These are phyloP conservation scores for Plantago lanceolata DNA, from an alignment of 305 asterid genomes.

Conservation along the genomic window DNA sequence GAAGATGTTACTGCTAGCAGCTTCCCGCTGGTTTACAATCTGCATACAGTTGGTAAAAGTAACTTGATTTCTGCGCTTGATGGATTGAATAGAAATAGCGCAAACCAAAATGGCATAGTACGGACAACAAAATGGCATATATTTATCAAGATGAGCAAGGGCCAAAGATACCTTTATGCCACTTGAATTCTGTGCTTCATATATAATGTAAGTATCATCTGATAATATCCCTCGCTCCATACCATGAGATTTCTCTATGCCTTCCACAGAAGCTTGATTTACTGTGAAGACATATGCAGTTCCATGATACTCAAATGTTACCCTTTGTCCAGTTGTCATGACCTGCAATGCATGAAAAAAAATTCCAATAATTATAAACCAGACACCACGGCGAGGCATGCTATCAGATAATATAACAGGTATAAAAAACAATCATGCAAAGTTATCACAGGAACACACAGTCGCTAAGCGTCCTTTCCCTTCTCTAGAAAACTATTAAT, in stretches of 20 bases:
- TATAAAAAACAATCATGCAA: conserved; percentile 1
- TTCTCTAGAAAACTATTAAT: neutral
- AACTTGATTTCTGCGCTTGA: conserved; percentile 14
- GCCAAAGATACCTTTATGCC: conserved; percentile 72
- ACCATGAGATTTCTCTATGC: conserved; percentile 53
- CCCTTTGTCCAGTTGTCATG: conserved; percentile 86
- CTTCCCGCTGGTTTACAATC: conserved; percentile 97
- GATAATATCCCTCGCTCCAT: conserved; percentile 80
- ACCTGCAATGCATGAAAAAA: conserved; percentile 43
- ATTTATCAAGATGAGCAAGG: conserved; percentile 10
- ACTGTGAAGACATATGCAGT: conserved; percentile 75
- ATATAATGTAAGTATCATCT: conserved; percentile 75
- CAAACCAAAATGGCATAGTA: conserved; percentile 18
- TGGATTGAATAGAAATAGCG: conserved; percentile 16
- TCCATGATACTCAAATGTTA: conserved; percentile 85
- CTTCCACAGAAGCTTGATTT: conserved; percentile 76
- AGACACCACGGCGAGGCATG: neutral
- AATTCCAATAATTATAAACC: neutral
- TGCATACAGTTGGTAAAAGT: conserved; percentile 35
- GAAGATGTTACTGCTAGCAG: conserved; percentile 92
- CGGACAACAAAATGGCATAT: conserved; percentile 12
- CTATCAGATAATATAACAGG: neutral
- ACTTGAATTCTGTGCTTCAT: conserved; percentile 74
- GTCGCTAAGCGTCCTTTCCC: conserved; percentile 1
- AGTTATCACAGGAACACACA: conserved; percentile 4